Evolutionary conservation across 2,329 filamentous ascomycete genomes (phyloP), one percentile per base, ranked within the genome.

Genomic region (Ophiostoma sp.): DNA sequence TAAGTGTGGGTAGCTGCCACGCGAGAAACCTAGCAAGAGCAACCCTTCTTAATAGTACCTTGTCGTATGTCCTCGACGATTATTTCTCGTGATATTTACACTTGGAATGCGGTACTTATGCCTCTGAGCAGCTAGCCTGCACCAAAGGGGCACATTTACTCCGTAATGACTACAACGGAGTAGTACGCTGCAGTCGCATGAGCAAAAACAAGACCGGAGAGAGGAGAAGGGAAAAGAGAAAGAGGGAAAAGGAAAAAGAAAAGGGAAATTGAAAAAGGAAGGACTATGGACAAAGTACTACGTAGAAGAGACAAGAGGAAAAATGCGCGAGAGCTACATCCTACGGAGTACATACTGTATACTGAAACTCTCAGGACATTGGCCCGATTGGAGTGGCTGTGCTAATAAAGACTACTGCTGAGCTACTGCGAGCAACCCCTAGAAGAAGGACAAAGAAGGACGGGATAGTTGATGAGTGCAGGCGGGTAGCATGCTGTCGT

Each of bases 21-120:
- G 62, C 62, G 62, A 65, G 62, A 65, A 52, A 39, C 62, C 62
- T 33, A 65, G 62, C 62, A 36, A 33, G 52, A 57, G 52, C 52
- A 57, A 57, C 52, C 52, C 23, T 57, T 27, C 52, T 57, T n/a
- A n/a, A n/a, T 57, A 33, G 13, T 6, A 62, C 57, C 57, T 62
- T 65, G 62, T 64, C 60, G 60, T 64, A 31, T 64, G 60, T 39
- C 62, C 20, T 64, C 57, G 1, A 31, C 27, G 3, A 62, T 35
- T 62, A 33, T 62, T 62, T 62, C n/a, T 48, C 44, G 3, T 17
- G 20, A 20, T 62, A 62, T 62, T 62, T 62, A 62, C 27, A 62
- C 27, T 33, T 62, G 17, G 54, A 33, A 6, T 33, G 57, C 57
- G 57, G 57, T 62, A 62, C 57, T 62, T 62, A 62, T 62, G 57